Evolutionary conservation across 2,329 filamentous ascomycete genomes (phyloP).

Genomic region (Trichophyton verrucosum): DNA sequence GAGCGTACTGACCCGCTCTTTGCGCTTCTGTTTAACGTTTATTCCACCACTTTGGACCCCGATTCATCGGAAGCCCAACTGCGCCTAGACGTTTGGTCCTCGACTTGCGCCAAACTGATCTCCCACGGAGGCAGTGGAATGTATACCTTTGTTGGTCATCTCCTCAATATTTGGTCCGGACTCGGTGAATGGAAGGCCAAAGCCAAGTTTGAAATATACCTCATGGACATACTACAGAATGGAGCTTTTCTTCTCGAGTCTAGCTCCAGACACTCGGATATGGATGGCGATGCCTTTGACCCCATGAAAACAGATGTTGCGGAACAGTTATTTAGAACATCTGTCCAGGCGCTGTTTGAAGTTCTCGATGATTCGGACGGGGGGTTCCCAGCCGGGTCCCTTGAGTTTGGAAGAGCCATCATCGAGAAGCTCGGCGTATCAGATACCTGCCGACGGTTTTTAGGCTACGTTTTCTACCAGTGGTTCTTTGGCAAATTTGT

Average conservation of each 20-base stretch:
- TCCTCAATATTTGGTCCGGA: conserved; percentile 76
- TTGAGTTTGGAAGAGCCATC: conserved; percentile 76
- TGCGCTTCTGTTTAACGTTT: conserved; percentile 74
- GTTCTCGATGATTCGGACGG: conserved; percentile 77
- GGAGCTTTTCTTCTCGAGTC: conserved; percentile 83
- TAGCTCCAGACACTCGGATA: conserved; percentile 59
- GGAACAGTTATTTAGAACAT: conserved; percentile 77
- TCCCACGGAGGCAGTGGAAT: conserved; percentile 61
- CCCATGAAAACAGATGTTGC: conserved; percentile 69
- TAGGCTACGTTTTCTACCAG: conserved; percentile 73
- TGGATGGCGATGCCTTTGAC: conserved; percentile 52
- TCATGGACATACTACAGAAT: conserved; percentile 88
- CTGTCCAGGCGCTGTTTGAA: conserved; percentile 69
- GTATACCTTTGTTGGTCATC: conserved; percentile 67
- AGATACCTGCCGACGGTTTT: conserved; percentile 59
- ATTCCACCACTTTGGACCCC: conserved; percentile 71
- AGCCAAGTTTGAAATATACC: conserved; percentile 79
- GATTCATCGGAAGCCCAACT: conserved; percentile 69
- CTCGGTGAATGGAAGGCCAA: conserved; percentile 85
- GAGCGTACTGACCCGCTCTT: conserved; percentile 79
- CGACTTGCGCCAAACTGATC: conserved; percentile 71
- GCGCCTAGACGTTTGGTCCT: conserved; percentile 77
- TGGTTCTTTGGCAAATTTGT: conserved; percentile 90
- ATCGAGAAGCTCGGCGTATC: conserved; percentile 59
- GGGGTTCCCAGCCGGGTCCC: conserved; percentile 72